These are phyloP conservation scores for Orychophragmus violaceus DNA, from an alignment of 345 rosid species.

Conservation along the genomic window DNA sequence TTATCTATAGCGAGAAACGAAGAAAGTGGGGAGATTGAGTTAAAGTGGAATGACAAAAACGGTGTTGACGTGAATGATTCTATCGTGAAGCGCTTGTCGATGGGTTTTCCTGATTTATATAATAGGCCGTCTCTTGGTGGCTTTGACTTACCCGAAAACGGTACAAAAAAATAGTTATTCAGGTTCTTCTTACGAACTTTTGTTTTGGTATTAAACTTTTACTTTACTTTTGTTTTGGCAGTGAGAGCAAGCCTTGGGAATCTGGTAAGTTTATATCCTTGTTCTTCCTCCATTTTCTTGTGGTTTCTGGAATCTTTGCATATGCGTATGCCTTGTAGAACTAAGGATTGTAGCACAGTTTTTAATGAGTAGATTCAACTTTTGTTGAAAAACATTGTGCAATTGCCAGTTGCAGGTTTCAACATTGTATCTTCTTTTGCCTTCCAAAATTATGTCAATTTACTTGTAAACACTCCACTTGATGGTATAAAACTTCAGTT, in stretches of 20 bases:
- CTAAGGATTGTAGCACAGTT: background rate
- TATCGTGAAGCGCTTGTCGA: slow-evolving; percentile 47
- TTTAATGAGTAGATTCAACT: background rate
- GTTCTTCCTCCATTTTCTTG: background rate
- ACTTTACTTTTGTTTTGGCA: slow-evolving; percentile 35
- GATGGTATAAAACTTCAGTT: background rate
- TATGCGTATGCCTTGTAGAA: background rate
- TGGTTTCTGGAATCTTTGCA: background rate
- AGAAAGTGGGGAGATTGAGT: slow-evolving; percentile 49
- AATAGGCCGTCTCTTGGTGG: slow-evolving; percentile 42
- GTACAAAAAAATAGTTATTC: no score
- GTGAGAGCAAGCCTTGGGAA: slow-evolving; percentile 40
- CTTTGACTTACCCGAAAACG: slow-evolving; percentile 46
- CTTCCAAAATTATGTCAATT: background rate
- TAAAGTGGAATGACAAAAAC: slow-evolving; percentile 38
- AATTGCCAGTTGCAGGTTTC: background rate
- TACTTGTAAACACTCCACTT: background rate
- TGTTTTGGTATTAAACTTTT: background rate
- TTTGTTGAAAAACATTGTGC: background rate
- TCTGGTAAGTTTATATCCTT: slow-evolving; percentile 42
- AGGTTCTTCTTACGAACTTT: no score
- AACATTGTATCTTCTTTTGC: background rate
- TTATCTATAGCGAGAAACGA: slow-evolving; percentile 36
- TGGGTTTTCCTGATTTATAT: slow-evolving; percentile 42
- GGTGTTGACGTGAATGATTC: slow-evolving; percentile 44